Percentiles rank a stretch among this genome's conserved stretches.
phyloP scores from a whole-genome alignment of 306 rosid genomes.

The Mimosa bimucronata region DNA sequence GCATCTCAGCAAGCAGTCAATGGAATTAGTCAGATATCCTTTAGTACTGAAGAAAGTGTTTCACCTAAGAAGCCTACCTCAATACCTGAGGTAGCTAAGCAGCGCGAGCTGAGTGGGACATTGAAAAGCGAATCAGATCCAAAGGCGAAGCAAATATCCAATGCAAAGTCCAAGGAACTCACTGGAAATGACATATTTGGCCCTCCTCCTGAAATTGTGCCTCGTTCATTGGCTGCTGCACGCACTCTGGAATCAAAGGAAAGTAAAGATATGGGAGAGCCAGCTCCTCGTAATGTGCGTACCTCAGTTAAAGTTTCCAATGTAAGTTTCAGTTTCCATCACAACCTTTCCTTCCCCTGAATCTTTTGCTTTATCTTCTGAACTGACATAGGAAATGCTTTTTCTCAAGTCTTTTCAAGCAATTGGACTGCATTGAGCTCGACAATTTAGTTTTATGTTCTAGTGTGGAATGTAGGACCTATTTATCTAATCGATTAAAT shows the following conservation, averaged over 20 bases:
- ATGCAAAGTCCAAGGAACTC: conserved; percentile 86
- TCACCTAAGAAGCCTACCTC: conserved; percentile 80
- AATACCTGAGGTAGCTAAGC: conserved; percentile 91
- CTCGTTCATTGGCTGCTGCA: conserved; percentile 60
- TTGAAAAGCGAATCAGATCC: conserved; percentile 66
- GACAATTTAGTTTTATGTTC: neutral
- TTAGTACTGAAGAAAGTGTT: conserved; percentile 72
- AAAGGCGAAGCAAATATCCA: conserved; percentile 67
- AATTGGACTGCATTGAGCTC: conserved; percentile 6
- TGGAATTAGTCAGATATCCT: conserved; percentile 93
- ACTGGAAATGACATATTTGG: conserved; percentile 92
- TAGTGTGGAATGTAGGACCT: too few species aligned
- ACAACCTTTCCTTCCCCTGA: neutral
- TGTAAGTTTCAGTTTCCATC: conserved; percentile 55
- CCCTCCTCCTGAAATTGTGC: conserved; percentile 79
- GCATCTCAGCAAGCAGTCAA: conserved; percentile 66
- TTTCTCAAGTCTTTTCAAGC: conserved; percentile 12
- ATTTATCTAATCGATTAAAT: too few species aligned
- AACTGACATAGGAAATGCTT: neutral
- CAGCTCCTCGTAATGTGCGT: conserved; percentile 65
- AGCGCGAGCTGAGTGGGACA: conserved; percentile 91
- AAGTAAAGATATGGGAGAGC: conserved; percentile 77
- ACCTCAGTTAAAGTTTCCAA: conserved; percentile 94
- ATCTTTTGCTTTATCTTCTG: neutral
- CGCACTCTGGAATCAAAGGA: conserved; percentile 61